Evolutionary conservation across 2,329 filamentous ascomycete genomes (phyloP), one percentile per base, ranked within the genome.

Genomic region (Rhynchosporium agropyri): DNA sequence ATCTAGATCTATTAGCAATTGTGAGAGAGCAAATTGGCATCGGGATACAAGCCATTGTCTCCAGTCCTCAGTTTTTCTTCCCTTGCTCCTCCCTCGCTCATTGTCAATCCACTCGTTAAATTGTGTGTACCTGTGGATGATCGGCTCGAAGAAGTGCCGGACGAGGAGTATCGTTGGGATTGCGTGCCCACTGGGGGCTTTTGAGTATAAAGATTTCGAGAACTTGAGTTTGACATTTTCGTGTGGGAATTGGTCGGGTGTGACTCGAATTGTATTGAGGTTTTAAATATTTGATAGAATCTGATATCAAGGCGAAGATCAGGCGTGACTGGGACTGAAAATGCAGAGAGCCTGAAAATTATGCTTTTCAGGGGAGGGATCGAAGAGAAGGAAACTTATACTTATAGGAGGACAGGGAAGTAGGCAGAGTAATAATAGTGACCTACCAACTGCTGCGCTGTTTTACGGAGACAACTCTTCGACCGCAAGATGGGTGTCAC

Each of bases 1-100:
- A 2, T 58, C 65, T 67, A 31, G 2, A 31, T 7, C 38, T 43
- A 3, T 40, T 43, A 15, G 60, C 20, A 7, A 45, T 64, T 63
- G 59, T 56, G 28, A 53, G 20, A 49, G 9, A 26, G n/a, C 3
- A 1, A 36, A 36, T 26, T 42, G 51, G 40, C 7, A 10, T 28
- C 7, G 33, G n/a, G 53, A 43, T 8, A 63, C 67, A 46, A 64
- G 67, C 66, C 58, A 66, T 69, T 66, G n/a, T 70, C 63, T 48
- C 66, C 62, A n/a, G 65, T 66, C 53, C 68, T 53, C 36, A 60
- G 28, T 26, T 45, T 36, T 49, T 49, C 36, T 8, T 59, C 38
- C 48, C 29, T 31, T 15, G 28, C 49, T 26, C 38, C 33, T 40
- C 28, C 50, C 12, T 55, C 56, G 12, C 60, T 50, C 62, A 64